Percentiles rank a stretch among this genome's conserved stretches.
phyloP scores from a whole-genome alignment of 139 green algal genomes.

The Coccomyxa sp. region DNA sequence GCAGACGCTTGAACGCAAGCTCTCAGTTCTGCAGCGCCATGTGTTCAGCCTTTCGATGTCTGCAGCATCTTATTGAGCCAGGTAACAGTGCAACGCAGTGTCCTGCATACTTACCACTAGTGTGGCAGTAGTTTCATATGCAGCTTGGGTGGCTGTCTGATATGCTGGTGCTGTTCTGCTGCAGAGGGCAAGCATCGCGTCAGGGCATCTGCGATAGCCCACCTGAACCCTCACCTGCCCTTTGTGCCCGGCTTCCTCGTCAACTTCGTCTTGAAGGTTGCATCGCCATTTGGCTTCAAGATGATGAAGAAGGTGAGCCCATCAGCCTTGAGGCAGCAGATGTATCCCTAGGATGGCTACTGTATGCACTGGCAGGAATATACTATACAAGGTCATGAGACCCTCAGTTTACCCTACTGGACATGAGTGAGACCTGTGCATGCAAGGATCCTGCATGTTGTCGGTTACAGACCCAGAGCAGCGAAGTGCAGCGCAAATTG shows the following conservation, averaged over 20 bases:
- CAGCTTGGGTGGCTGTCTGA: background rate
- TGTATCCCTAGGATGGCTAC: background rate
- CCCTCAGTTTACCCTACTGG: background rate
- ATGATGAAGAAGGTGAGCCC: slow-evolving; percentile 7
- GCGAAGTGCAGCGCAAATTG: background rate
- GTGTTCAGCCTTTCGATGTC: too few species aligned
- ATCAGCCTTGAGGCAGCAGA: background rate
- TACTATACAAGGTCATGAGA: background rate
- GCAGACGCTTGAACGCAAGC: background rate
- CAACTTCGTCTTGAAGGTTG: slow-evolving; percentile 26
- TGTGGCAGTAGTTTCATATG: too few species aligned
- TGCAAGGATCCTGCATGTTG: background rate
- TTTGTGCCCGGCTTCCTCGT: slow-evolving; percentile 16
- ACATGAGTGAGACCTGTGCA: background rate
- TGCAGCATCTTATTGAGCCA: background rate
- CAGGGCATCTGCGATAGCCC: slow-evolving; percentile 4
- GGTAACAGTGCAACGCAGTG: too few species aligned
- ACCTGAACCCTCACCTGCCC: slow-evolving; percentile 17
- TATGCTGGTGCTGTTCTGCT: background rate
- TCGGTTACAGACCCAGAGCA: background rate
- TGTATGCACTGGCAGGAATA: background rate
- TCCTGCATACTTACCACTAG: too few species aligned
- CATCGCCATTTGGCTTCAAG: slow-evolving; percentile 16
- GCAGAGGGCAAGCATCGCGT: slow-evolving; percentile 4
- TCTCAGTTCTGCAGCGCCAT: too few species aligned